Base-by-base conservation (phyloP, 192 early-diverging fungal genomes). In the Geranomyces michiganensis region DNA sequence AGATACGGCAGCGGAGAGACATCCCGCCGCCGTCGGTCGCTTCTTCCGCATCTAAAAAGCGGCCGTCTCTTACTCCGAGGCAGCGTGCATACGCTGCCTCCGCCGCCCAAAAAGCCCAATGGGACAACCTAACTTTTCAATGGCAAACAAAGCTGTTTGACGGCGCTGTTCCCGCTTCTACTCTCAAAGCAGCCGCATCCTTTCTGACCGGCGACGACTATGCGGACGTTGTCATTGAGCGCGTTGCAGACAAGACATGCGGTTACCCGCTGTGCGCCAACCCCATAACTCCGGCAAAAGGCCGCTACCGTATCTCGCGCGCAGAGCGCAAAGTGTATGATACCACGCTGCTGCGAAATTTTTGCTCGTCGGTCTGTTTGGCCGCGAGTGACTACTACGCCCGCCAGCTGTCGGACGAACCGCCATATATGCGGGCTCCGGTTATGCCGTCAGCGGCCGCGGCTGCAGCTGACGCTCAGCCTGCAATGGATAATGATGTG, bases 181-280 rank as follows among this genome's bases (percentile, higher is more conserved):
- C 19, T 15, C 17, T 53, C 6, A 26, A 53, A 15, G 51, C 51
- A 8, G 51, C 43, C 22, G 86, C 91, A n/a, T 78, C 78, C 17
- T 89, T 88, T 33, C 64, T 95, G 26, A 89, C 87, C 6, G 88
- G 87, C 14, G 77, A 79, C 8, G 84, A 89, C 41, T 95, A 89
- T 66, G 74, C 80, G 22, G 90, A 91, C 44, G 76, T 92, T 21
- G 75, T 94, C 56, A 85, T 85, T 56, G 94, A 96, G 83, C 82
- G 94, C 1, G 79, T 82, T 19, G 76, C 91, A 0, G 82, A 80
- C 49, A 81, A 83, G 14, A 68, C 89, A 19, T 96, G 94, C 70
- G 94, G 92, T 0, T 96, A 94, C 64, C 92, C 94, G 26, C 74
- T 96, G 19, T 96, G 94, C 74, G 49, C 60, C n/a, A 71, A 81